phyloP scores from a whole-genome alignment of 2,329 filamentous ascomycete species.

The Diplocarpon rosae region DNA sequence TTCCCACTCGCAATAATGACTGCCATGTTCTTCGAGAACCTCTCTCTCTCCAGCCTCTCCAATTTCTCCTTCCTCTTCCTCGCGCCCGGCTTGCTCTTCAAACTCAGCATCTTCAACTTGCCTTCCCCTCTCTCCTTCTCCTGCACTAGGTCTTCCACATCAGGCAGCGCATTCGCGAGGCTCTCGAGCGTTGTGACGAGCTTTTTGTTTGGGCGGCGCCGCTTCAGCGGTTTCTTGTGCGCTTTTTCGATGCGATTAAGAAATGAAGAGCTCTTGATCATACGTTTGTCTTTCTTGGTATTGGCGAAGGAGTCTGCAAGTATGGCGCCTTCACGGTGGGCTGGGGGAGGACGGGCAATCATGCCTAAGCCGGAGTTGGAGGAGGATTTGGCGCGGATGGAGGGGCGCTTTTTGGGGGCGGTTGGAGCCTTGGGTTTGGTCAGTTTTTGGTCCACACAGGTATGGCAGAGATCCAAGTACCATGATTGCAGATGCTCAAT shows the following conservation, averaged over 20 bases:
- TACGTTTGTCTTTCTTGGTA: slow-evolving; percentile 73
- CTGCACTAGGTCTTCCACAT: slow-evolving; percentile 32
- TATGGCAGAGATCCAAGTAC: slow-evolving; percentile 3
- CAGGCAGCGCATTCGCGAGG: slow-evolving; percentile 69
- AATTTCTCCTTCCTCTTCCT: slow-evolving; percentile 74
- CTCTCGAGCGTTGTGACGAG: slow-evolving; percentile 64
- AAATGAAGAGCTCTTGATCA: slow-evolving; percentile 71
- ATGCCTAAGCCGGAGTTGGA: slow-evolving; percentile 36
- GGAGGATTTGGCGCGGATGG: slow-evolving; percentile 45
- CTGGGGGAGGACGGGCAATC: slow-evolving; percentile 13
- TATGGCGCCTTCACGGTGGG: slow-evolving; percentile 36
- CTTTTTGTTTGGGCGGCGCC: slow-evolving; percentile 63
- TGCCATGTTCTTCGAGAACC: slow-evolving; percentile 77
- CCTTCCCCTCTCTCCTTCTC: slow-evolving; percentile 29
- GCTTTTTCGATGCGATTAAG: slow-evolving; percentile 63
- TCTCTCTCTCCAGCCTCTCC: slow-evolving; percentile 68
- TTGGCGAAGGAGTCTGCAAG: slow-evolving; percentile 50
- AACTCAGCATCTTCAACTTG: slow-evolving; percentile 58
- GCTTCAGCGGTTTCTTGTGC: slow-evolving; percentile 43
- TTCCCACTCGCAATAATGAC: slow-evolving; percentile 36
- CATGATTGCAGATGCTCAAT: slow-evolving; percentile 9
- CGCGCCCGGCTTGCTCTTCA: slow-evolving; percentile 67
- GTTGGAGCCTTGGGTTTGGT: slow-evolving; percentile 30
- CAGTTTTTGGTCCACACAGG: slow-evolving; percentile 12
- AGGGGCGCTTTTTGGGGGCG: slow-evolving; percentile 41